These are phyloP conservation scores for Botrytis pseudocinerea DNA, from an alignment of 2,329 filamentous ascomycete genomes.

Conservation along the genomic window DNA sequence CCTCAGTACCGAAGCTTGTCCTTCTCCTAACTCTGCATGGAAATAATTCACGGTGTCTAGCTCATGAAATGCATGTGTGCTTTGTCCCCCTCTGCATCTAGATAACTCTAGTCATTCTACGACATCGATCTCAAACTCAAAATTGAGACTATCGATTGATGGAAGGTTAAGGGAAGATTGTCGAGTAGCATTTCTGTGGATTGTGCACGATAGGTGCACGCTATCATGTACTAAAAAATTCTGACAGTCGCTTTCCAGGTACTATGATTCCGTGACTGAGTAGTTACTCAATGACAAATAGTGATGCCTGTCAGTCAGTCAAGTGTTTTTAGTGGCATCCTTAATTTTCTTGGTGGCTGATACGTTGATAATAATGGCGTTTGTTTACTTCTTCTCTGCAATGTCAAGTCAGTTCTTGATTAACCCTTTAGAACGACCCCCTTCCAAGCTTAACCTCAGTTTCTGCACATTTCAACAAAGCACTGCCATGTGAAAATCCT, in stretches of 20 bases:
- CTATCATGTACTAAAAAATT: not conserved
- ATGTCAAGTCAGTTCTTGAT: not conserved
- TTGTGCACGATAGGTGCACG: not conserved
- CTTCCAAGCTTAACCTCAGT: not conserved
- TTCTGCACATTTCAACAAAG: not conserved
- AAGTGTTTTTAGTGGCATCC: not conserved
- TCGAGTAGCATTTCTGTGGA: not conserved
- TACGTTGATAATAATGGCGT: not conserved
- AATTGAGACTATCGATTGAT: not conserved
- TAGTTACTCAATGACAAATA: not conserved
- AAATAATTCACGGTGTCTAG: not conserved
- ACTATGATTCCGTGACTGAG: not conserved
- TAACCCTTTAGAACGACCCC: not conserved
- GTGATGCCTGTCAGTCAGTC: not conserved
- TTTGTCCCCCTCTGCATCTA: not conserved
- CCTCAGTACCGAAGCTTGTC: not conserved
- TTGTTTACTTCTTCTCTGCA: not conserved
- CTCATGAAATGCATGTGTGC: not conserved
- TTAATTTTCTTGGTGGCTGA: not conserved
- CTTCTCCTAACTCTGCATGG: not conserved
- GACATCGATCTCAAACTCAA: not conserved
- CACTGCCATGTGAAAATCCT: not conserved
- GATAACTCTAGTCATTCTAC: not conserved
- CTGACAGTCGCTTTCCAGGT: not conserved
- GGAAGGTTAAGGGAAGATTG: not conserved